Evolutionary conservation across 257 asterid genomes (phyloP).

Genomic region (Solanum virginianum): DNA sequence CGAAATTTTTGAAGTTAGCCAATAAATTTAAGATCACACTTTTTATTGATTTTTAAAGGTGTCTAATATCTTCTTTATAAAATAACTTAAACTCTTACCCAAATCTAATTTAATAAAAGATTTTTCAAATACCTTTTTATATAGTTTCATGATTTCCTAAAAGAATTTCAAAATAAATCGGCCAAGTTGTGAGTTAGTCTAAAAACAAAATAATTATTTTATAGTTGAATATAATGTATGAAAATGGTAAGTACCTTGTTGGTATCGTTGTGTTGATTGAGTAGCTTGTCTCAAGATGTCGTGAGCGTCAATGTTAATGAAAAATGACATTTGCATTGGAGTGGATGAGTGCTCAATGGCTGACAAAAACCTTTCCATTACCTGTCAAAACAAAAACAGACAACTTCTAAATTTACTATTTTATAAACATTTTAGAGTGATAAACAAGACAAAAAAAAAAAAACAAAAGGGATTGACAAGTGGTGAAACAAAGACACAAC

Average conservation of each 20-base stretch:
- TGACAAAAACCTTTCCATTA: conserved; percentile 43
- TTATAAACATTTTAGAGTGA: no score
- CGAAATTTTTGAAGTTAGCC: no score
- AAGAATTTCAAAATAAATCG: no score
- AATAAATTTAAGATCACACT: no score
- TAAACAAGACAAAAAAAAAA: no score
- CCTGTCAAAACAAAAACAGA: conserved; percentile 19
- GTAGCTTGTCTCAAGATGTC: conserved; percentile 67
- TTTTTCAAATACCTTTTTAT: neutral
- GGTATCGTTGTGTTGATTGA: conserved; percentile 56
- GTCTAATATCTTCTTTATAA: neutral
- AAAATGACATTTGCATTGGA: conserved; percentile 57
- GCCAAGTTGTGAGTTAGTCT: neutral
- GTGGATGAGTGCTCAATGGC: conserved; percentile 40
- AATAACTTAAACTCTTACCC: neutral
- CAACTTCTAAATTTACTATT: no score
- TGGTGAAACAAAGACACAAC: neutral
- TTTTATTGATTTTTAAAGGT: neutral
- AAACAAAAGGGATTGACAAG: no score
- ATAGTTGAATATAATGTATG: neutral
- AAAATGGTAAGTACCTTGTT: conserved; percentile 25
- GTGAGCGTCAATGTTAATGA: conserved; percentile 31
- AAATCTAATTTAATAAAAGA: neutral
- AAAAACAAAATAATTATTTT: neutral
- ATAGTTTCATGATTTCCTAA: neutral